Evolutionary conservation across 2,329 filamentous ascomycete genomes (phyloP).

Genomic region (Talaromyces pinophilus): DNA sequence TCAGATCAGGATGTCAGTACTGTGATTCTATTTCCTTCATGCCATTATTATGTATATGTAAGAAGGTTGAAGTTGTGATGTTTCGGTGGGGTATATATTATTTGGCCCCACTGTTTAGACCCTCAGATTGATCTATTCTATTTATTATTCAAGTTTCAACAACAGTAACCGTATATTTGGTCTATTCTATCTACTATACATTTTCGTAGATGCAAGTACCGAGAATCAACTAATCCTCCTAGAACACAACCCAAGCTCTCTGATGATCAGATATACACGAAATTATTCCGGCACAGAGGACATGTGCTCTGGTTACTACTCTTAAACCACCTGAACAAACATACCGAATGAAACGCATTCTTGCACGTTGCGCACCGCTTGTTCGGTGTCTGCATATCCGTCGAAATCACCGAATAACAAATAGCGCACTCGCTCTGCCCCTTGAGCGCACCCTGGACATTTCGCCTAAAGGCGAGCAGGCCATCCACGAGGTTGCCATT

Average conservation of each 20-base stretch:
- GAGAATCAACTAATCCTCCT: not conserved
- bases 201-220: not conserved
- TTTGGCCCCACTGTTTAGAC: not conserved
- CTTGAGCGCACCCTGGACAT: conserved; percentile 83
- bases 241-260: not conserved
- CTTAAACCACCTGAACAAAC: conserved; percentile 96
- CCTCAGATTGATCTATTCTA: too few relatives aligned
- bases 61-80: conserved; percentile 1
- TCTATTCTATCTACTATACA: conserved; percentile 20
- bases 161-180: too few relatives aligned
- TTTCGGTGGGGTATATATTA: conserved; percentile 20
- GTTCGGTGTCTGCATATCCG: conserved; percentile 84
- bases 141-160: too few relatives aligned
- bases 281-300: conserved; percentile 87
- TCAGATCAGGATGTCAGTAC: not conserved
- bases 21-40: not conserved
- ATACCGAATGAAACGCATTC: conserved; percentile 86
- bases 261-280: conserved; percentile 57
- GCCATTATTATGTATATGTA: not conserved
- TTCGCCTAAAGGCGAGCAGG: conserved; percentile 78
- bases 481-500: conserved; percentile 88
- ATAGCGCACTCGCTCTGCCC: conserved; percentile 95
- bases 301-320: conserved; percentile 89
- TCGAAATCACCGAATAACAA: conserved; percentile 91
- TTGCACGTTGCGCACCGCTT: conserved; percentile 91